A percentile compares a stretch with the other conserved stretches of the same genome.
phyloP scores from a whole-genome alignment of 805 yeast genomes.

The Barnettozyma sp. region DNA sequence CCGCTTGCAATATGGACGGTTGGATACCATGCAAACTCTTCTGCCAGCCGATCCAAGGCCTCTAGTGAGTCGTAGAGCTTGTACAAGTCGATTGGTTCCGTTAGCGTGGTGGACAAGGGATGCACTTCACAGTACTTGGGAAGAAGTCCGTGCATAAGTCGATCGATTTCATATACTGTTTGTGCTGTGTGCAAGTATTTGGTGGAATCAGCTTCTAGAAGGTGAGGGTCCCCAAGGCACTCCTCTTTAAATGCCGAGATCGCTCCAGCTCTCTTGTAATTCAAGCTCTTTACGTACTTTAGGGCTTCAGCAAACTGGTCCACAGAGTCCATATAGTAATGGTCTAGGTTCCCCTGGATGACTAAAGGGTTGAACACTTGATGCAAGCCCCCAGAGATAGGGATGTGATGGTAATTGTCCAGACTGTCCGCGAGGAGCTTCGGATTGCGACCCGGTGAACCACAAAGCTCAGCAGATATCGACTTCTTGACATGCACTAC shows the following conservation, averaged over 20 bases:
- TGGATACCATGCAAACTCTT: too few species aligned
- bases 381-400: not conserved
- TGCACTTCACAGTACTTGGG: too few species aligned
- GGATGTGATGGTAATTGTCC: not conserved
- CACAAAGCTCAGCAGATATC: not conserved
- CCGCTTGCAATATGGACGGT: too few species aligned
- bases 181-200: not conserved
- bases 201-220: too few species aligned
- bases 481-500: not conserved
- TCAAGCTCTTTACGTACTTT: not conserved
- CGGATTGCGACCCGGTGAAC: not conserved
- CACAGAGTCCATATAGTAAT: not conserved
- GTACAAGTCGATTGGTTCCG: not conserved
- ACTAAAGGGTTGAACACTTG: not conserved
- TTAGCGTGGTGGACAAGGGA: conserved; percentile 1
- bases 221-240: too few species aligned
- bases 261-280: not conserved
- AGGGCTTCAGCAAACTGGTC: not conserved
- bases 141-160: not conserved
- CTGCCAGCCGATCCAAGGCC: not conserved
- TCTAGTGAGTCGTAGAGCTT: not conserved
- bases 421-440: not conserved
- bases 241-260: not conserved
- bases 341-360: not conserved
- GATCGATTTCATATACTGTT: not conserved